Conservation (phyloP, 345 rosid genomes). For the Melaleuca quinquenervia region DNA sequence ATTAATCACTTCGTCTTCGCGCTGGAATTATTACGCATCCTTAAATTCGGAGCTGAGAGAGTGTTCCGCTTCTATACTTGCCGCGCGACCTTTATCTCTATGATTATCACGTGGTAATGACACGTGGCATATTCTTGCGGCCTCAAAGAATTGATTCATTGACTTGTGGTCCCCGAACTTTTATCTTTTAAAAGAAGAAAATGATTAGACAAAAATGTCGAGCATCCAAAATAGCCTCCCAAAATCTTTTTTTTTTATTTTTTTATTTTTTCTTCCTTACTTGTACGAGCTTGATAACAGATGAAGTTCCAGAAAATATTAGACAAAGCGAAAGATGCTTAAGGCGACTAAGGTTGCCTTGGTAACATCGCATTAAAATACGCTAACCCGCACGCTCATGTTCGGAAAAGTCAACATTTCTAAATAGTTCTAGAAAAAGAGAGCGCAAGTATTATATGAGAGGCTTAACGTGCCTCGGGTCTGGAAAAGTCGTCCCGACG, state of each 20-base stretch:
- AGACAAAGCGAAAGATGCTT: not conserved
- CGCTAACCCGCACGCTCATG: not conserved
- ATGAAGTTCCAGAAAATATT: not conserved
- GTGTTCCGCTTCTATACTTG: fast-evolving
- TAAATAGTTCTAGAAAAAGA: not conserved
- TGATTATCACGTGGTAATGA: not conserved
- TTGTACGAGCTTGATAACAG: not conserved
- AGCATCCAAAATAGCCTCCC: not conserved
- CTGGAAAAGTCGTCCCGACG: not conserved
- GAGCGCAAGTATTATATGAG: not conserved
- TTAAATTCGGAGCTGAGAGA: not conserved
- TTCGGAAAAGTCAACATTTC: not conserved
- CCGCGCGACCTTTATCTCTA: not conserved
- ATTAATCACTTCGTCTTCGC: not conserved
- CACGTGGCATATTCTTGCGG: not conserved
- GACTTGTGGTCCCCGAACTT: fast-evolving
- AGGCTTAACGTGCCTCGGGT: not conserved
- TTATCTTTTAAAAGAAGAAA: not conserved
- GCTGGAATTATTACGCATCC: not conserved
- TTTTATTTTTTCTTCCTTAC: not conserved
- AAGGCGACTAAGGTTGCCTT: not conserved
- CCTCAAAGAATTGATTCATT: not conserved
- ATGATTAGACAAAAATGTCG: not conserved
- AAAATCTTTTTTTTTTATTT: too few relatives aligned
- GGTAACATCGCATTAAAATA: not conserved